Evolutionary conservation across 2,329 filamentous ascomycete genomes (phyloP).

Genomic region (Aureobasidium melanogenum): DNA sequence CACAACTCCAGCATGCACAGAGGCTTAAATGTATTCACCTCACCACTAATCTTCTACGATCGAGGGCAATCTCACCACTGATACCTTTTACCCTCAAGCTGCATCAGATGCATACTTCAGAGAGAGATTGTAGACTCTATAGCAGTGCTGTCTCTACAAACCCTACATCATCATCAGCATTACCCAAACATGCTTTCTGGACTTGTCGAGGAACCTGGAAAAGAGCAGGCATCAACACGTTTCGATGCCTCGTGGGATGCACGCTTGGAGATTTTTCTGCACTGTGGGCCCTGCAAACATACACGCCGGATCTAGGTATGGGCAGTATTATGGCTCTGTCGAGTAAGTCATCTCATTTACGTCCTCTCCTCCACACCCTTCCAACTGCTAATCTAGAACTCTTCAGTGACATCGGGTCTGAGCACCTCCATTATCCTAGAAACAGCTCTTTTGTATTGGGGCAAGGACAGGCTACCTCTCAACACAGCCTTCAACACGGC

Average conservation of each 20-base stretch:
- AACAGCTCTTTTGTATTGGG: neutral
- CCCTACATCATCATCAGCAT: neutral
- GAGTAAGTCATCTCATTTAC: neutral
- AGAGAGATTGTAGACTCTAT: too few relatives aligned
- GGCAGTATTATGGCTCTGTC: neutral
- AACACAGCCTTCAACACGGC: neutral
- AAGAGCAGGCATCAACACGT: neutral
- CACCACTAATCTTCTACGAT: neutral
- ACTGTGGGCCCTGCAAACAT: neutral
- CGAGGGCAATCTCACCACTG: neutral
- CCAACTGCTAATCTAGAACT: neutral
- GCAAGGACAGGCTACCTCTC: neutral
- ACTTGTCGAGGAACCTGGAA: neutral
- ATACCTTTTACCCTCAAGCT: too few relatives aligned
- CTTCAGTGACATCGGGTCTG: neutral
- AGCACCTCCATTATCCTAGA: neutral
- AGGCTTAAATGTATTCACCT: too few relatives aligned
- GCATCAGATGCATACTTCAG: too few relatives aligned
- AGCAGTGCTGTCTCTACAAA: neutral
- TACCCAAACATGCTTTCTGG: neutral
- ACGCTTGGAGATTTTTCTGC: neutral
- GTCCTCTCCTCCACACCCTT: neutral
- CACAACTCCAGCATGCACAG: too few relatives aligned
- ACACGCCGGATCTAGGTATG: neutral
- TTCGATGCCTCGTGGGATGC: neutral